Base-by-base conservation (phyloP, 2,329 filamentous ascomycete genomes). In the Colletotrichum noveboracense region DNA sequence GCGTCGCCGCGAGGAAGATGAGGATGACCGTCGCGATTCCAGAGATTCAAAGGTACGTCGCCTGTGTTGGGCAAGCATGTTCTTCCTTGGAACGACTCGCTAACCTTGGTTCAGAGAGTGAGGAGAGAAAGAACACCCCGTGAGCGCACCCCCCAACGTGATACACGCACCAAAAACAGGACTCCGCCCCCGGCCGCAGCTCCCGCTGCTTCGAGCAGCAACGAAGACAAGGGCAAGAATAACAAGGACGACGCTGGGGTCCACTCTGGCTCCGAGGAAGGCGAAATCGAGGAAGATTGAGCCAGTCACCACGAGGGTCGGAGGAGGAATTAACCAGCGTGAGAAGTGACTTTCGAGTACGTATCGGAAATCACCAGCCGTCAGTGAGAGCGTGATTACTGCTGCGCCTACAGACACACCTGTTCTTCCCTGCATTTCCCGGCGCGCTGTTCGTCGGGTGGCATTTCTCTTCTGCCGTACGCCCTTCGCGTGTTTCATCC, bases 201-300 rank as follows among this genome's bases (percentile, higher is more conserved):
- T 30, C 76, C 81, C 52, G 58, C 58, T 30, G 74, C 77, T 43
- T 66, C 78, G 26, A 32, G 38, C 24, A 55, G 10, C n/a, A 36
- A 26, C 30, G 76, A 78, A 28, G 67, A 75, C 14, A 55, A 30
- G 76, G 26, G 62, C 69, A 81, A 82, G 52, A 80, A 80, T 48
- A 87, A 87, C 75, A 76, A 76, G 36, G 92, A 94, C 78, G 88
- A 92, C 67, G 87, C 89, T 64, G 91, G 89, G 71, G 88, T 96
- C 71, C 93, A 94, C 81, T 96, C 94, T 75, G 97, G 97, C 69
- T 98, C 96, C 82, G 97, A 99, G 86, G 97, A 99, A 85, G 97
- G 97, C 68, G 97, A 99, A 87, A 98, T 99, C 80, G 97, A 98
- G 85, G 96, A 98, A 88, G 91, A 92, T 79, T 92, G 87, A 82